Conservation (phyloP, 176 grass and related monocot species). For the Elaeis guineensis region DNA sequence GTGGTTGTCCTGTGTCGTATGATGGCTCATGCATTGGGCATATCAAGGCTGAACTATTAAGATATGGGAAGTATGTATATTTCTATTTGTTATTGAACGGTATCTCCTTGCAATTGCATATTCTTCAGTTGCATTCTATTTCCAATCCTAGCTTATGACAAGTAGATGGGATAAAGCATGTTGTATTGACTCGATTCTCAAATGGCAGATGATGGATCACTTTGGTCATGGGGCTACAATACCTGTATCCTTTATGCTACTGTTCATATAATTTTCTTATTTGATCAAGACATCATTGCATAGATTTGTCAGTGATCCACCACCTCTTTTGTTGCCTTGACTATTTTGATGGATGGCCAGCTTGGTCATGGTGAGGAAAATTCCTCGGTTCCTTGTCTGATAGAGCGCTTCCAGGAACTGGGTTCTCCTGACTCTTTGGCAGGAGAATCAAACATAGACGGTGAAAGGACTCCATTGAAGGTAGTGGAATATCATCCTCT, state of each 20-base stretch:
- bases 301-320: not conserved
- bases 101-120: not conserved
- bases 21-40: no score
- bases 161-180: not conserved
- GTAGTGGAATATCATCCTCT: constrained; percentile 10
- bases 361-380: constrained; percentile 72
- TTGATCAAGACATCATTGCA: not conserved
- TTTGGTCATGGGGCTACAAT: constrained; percentile 99
- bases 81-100: no score
- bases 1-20: no score
- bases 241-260: constrained; percentile 72
- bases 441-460: constrained; percentile 14
- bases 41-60: no score
- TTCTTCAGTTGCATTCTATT: not conserved
- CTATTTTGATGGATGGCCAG: constrained; percentile 65
- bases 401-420: constrained; percentile 71
- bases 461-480: constrained; percentile 39
- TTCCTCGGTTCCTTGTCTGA: constrained; percentile 59
- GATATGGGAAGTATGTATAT: no score
- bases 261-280: not conserved
- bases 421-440: constrained; percentile 41
- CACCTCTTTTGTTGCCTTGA: constrained; percentile 30
- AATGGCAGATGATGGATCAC: constrained; percentile 77
- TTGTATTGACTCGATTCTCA: constrained; percentile 3
- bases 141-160: not conserved